Conservation (phyloP, 345 rosid species). For the Eucalyptus brandiana region DNA sequence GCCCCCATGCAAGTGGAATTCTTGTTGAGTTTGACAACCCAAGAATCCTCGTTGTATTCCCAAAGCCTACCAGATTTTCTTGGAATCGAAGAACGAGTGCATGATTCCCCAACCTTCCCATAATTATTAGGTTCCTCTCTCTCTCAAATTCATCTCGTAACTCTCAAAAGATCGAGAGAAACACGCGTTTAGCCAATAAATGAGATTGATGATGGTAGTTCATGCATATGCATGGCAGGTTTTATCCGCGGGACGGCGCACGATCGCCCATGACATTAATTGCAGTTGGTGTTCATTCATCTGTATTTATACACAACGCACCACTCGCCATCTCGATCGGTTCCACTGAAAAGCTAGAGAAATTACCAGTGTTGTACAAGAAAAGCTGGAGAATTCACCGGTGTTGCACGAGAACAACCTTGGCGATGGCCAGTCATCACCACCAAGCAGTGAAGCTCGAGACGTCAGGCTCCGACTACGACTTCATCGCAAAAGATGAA, state of each 20-base stretch:
- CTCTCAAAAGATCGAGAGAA: constrained; percentile 5
- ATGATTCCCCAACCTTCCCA: neutral
- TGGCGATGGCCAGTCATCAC: neutral
- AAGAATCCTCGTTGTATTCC: neutral
- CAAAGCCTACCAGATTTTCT: neutral
- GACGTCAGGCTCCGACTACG: neutral
- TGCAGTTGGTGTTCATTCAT: neutral
- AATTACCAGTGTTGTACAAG: neutral
- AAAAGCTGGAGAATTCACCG: neutral
- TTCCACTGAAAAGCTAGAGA: neutral
- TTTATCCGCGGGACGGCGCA: constrained; percentile 12
- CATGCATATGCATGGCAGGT: constrained; percentile 8
- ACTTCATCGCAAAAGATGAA: neutral
- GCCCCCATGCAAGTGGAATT: neutral
- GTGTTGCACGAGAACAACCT: neutral
- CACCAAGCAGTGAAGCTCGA: neutral
- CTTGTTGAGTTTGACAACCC: neutral
- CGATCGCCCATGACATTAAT: neutral
- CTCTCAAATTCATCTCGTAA: neutral
- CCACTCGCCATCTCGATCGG: neutral
- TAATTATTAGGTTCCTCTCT: neutral
- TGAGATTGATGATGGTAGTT: neutral
- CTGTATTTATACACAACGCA: neutral
- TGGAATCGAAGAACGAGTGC: neutral
- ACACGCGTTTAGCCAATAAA: neutral